Evolutionary conservation across 1,284 basidiomycete species (phyloP), one percentile per base, ranked within the genome.

Genomic region (Anthracocystis walkeri): DNA sequence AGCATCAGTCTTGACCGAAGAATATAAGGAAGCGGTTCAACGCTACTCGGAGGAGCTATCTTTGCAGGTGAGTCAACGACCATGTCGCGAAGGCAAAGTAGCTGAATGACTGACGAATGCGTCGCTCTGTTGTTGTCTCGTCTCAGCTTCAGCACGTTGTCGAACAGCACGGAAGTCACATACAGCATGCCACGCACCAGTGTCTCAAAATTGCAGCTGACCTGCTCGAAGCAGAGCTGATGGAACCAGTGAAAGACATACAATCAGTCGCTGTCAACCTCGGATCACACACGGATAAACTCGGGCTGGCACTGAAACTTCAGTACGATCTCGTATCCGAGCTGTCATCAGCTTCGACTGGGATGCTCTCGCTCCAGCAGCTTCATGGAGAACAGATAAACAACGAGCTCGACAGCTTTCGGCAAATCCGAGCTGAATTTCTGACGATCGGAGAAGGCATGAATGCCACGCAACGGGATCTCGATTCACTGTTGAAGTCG

Each of bases 61-160:
- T 4, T 25, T 20, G 7, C 58, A 66, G 53, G 64, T 65, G 46
- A 65, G 64, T 46, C n/a, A n/a, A 33, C 8, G 2, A 23, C 1
- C 5, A 23, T 16, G 44, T 40, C 1, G 27, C 38, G 38, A 27
- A 14, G 8, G 7, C 29, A 6, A 20, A 44, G 8, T 14, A 3
- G 7, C 33, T 16, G 14, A 11, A 27, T 40, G 23, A 8, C 25
- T 23, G 53, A 44, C 21, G 12, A 10, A 5, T 18, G 6, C 20
- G 23, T 35, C 7, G 6, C 16, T n/a, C 3, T 29, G 12, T 29
- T 0, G 18, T 33, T 27, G n/a, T 16, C 4, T 11, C 42, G 10
- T 18, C 41, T 25, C 45, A 46, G 46, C 65, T 66, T 6, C 45
- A 46, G 25, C 41, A 48, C 10, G 33, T 40, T 4, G 29, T 56